These are phyloP conservation scores for Drosera capensis DNA, from an alignment of 148 eudicot species.

Conservation along the genomic window DNA sequence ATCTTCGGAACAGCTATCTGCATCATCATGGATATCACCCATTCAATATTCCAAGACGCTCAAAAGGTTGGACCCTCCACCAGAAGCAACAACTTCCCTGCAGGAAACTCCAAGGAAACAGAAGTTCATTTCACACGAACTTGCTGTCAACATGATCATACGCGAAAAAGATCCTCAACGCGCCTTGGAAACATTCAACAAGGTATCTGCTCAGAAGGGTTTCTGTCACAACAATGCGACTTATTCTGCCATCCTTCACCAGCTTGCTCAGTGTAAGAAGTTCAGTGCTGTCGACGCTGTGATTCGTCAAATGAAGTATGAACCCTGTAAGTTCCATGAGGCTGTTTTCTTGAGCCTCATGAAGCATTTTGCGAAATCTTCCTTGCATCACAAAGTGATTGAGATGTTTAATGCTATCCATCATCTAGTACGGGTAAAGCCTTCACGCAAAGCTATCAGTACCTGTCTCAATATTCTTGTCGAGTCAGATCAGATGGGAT, in stretches of 20 bases:
- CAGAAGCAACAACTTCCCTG: conserved; percentile 6
- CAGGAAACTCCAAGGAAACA: conserved; percentile 17
- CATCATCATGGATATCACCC: conserved; percentile 43
- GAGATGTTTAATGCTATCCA: conserved; percentile 60
- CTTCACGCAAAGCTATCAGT: conserved; percentile 71
- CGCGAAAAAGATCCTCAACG: conserved; percentile 57
- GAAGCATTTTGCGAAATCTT: conserved; percentile 64
- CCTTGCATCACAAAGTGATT: conserved; percentile 51
- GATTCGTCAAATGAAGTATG: conserved; percentile 66
- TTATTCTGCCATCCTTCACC: conserved; percentile 55
- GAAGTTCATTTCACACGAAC: conserved; percentile 52
- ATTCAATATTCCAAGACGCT: conserved; percentile 21
- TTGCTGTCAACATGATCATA: conserved; percentile 45
- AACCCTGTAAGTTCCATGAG: conserved; percentile 76
- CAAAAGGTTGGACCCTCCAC: conserved; percentile 20
- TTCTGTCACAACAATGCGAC: conserved; percentile 74
- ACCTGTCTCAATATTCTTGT: conserved; percentile 84
- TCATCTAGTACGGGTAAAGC: conserved; percentile 56
- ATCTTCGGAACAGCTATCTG: conserved; percentile 13
- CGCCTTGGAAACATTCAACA: conserved; percentile 70
- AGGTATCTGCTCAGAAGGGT: conserved; percentile 60
- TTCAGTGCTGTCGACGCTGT: conserved; percentile 56
- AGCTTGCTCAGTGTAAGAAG: conserved; percentile 52
- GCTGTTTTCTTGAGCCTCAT: conserved; percentile 69
- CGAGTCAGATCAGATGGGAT: conserved; percentile 54